Percentiles rank a stretch among this genome's conserved stretches.
Evolutionary conservation across 1,284 basidiomycete species (phyloP).

Genomic region (Austroboletus niveus): DNA sequence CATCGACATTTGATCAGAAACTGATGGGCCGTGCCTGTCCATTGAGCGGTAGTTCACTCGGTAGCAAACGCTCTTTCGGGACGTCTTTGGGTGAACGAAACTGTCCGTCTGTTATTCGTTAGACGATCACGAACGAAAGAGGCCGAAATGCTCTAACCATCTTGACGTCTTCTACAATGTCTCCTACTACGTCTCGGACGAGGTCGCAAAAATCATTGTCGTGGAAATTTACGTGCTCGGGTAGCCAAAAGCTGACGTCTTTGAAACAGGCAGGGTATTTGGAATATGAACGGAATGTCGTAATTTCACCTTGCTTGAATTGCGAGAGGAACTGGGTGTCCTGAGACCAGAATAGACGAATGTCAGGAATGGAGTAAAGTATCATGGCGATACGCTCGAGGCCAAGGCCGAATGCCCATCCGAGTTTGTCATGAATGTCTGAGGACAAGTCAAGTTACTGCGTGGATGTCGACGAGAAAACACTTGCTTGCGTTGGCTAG

Average conservation of each 20-base stretch:
- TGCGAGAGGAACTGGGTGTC: slow-evolving; percentile 89
- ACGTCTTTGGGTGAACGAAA: slow-evolving; percentile 90
- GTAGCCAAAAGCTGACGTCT: slow-evolving; percentile 91
- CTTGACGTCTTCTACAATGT: slow-evolving; percentile 89
- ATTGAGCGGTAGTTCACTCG: slow-evolving; percentile 95
- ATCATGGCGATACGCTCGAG: slow-evolving; percentile 99
- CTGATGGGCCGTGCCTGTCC: slow-evolving; percentile 65
- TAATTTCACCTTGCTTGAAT: slow-evolving; percentile 76
- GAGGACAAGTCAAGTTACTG: slow-evolving; percentile 12
- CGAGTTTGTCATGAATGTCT: slow-evolving; percentile 83
- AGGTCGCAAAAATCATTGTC: slow-evolving; percentile 98
- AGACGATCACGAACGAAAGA: slow-evolving; percentile 3
- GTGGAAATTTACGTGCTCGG: slow-evolving; percentile 58
- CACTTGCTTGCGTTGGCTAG: slow-evolving; percentile 81
- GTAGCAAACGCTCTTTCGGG: slow-evolving; percentile 81
- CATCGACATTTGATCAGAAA: background rate
- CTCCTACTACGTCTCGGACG: slow-evolving; percentile 88
- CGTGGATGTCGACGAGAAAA: background rate
- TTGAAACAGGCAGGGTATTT: slow-evolving; percentile 88
- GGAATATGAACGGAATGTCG: slow-evolving; percentile 84
- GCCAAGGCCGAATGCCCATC: slow-evolving; percentile 98
- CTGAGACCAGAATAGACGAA: slow-evolving; percentile 97
- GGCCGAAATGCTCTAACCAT: slow-evolving; percentile 49
- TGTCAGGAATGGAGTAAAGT: slow-evolving; percentile 95
- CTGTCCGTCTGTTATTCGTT: slow-evolving; percentile 72